Conservation (phyloP, 2,329 filamentous ascomycete genomes). For the Colletotrichum scovillei region DNA sequence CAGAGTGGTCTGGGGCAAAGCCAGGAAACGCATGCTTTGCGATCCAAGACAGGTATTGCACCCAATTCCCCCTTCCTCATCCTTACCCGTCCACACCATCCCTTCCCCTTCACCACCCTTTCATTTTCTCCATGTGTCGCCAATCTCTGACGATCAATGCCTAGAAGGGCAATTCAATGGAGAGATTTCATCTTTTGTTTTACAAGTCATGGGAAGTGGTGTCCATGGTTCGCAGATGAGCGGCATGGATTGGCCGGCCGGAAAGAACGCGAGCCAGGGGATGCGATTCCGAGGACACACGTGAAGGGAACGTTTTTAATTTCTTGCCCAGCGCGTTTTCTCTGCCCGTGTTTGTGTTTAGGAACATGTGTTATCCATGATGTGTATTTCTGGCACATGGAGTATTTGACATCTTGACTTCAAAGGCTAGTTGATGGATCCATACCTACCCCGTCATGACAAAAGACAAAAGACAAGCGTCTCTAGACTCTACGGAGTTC, state of each 20-base stretch:
- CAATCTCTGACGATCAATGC: constrained; percentile 17
- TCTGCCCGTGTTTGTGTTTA: neutral
- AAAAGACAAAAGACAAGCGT: neutral
- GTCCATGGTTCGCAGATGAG: constrained; percentile 1
- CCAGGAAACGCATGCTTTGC: constrained; percentile 27
- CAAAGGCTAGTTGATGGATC: neutral
- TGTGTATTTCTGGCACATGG: neutral
- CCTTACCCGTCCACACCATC: neutral
- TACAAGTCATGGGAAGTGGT: neutral
- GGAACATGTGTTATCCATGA: constrained; percentile 19
- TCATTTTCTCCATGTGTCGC: neutral
- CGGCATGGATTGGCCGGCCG: neutral
- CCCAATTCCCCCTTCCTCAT: neutral
- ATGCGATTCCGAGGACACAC: constrained; percentile 8
- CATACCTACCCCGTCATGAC: neutral
- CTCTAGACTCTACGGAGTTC: neutral
- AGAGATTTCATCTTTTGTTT: constrained; percentile 27
- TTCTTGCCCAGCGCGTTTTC: neutral
- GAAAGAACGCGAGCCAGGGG: neutral
- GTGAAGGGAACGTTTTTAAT: neutral
- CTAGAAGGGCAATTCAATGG: constrained; percentile 13
- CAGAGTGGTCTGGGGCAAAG: constrained; percentile 26
- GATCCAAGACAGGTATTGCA: constrained; percentile 17
- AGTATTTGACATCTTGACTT: constrained; percentile 22
- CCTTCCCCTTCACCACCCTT: neutral